Base-by-base conservation (phyloP, 2,329 filamentous ascomycete genomes). In the Colletotrichum truncatum region DNA sequence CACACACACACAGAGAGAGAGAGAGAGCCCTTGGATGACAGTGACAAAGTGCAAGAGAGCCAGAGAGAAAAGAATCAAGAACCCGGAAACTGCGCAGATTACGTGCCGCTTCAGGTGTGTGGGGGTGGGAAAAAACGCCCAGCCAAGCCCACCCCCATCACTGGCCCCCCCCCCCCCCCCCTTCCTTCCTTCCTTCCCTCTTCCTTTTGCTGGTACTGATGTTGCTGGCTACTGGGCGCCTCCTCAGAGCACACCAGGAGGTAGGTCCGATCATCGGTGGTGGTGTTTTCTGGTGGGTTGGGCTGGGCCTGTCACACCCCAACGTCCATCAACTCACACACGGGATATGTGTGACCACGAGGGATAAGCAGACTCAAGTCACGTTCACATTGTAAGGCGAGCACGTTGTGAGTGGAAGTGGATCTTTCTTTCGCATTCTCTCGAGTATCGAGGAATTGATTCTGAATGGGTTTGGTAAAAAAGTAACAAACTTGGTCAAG, bases 401-500 rank as follows among this genome's bases (percentile, higher is more conserved):
- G 9, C 10, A 21, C 16, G 16, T 12, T 21, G 14, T n/a, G n/a
- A 32, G 26, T 49, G n/a, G 23, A 54, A 41, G 51, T 54, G 36
- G 14, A 30, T 21, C 23, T 28, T 34, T 51, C 16, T 60, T 23
- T 62, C 32, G 38, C 41, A 32, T 62, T 26, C 55, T 62, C 48
- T 62, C 48, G 48, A 48, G 30, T 55, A 28, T 65, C 49, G 32
- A 55, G 52, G 21, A n/a, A 21, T 39, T 51, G 41, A 26, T 48
- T 60, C 16, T 51, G 14, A 64, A 58, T 14, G 51, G 46, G 51
- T 28, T 12, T 11, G 26, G 34, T 18, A 43, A 30, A 36, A 30
- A 53, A 51, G 43, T 23, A 59, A 43, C 21, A 51, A 48, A 52
- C 48, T 53, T 49, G 46, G 38, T 67, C 61, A 56, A 51, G 49